phyloP scores from a whole-genome alignment of 1,284 basidiomycete genomes.

The Austroboletus novae-zelandiae region DNA sequence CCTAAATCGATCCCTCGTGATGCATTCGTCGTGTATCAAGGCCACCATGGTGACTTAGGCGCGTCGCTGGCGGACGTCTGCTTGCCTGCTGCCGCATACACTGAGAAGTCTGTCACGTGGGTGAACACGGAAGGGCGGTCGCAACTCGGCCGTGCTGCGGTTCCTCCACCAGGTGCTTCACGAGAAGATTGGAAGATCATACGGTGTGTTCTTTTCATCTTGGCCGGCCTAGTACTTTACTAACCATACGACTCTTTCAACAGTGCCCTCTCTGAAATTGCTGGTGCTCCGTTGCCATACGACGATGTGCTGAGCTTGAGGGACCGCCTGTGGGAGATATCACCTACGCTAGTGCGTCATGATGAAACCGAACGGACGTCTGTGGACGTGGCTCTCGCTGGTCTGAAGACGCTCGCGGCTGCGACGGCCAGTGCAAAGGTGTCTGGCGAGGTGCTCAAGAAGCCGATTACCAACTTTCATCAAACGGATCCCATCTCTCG shows the following conservation, averaged over 20 bases:
- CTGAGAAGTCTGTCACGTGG: slow-evolving; percentile 94
- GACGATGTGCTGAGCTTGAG: slow-evolving; percentile 86
- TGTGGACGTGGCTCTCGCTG: slow-evolving; percentile 65
- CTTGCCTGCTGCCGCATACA: slow-evolving; percentile 92
- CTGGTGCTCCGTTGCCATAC: slow-evolving; percentile 83
- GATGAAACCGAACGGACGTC: slow-evolving; percentile 84
- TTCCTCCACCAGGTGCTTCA: slow-evolving; percentile 92
- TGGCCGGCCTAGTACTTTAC: background rate
- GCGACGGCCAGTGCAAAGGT: slow-evolving; percentile 56
- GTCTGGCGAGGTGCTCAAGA: slow-evolving; percentile 65
- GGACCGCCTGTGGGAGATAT: slow-evolving; percentile 97
- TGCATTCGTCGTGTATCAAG: slow-evolving; percentile 99
- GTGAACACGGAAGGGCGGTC: slow-evolving; percentile 96
- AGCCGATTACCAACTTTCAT: slow-evolving; percentile 93
- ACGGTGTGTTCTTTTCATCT: slow-evolving; percentile 46
- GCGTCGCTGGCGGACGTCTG: slow-evolving; percentile 97
- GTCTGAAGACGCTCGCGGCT: slow-evolving; percentile 61
- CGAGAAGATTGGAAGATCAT: slow-evolving; percentile 99
- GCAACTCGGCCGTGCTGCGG: slow-evolving; percentile 90
- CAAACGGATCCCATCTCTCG: slow-evolving; percentile 88
- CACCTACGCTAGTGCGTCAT: slow-evolving; percentile 87
- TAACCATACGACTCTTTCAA: background rate
- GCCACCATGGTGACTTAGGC: slow-evolving; percentile 97
- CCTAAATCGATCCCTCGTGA: slow-evolving; percentile 89
- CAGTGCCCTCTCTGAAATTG: slow-evolving; percentile 89